Conservation (phyloP, 2,329 filamentous ascomycete species). For the Parascedosporium putredinis region DNA sequence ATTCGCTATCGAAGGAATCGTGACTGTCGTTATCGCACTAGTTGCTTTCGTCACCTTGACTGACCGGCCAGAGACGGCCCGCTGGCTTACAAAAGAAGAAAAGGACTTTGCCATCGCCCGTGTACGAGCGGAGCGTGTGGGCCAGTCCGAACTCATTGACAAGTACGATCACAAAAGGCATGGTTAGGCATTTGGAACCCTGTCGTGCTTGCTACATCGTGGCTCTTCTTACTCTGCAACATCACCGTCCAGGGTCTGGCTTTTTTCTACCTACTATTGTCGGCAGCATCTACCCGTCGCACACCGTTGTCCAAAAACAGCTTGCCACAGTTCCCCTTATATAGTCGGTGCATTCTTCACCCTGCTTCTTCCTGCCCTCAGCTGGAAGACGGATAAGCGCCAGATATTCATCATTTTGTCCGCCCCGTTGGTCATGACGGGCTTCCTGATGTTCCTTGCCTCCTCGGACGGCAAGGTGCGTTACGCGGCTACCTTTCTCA, state of each 20-base stretch:
- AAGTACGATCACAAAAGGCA: constrained; percentile 45
- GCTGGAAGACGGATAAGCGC: constrained; percentile 43
- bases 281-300: constrained; percentile 38
- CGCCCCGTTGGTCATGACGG: constrained; percentile 48
- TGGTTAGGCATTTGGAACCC: constrained; percentile 50
- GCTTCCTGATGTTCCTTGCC: constrained; percentile 56
- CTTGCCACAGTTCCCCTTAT: constrained; percentile 57
- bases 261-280: constrained; percentile 59
- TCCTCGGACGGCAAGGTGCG: constrained; percentile 32
- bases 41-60: constrained; percentile 55
- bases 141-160: constrained; percentile 49
- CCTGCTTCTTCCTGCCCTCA: constrained; percentile 44
- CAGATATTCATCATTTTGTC: constrained; percentile 44
- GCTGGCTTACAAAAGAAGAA: constrained; percentile 55
- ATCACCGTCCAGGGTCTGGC: constrained; percentile 57
- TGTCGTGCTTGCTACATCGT: constrained; percentile 40
- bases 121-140: constrained; percentile 56
- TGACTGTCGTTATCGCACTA: constrained; percentile 41
- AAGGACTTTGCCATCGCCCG: constrained; percentile 56
- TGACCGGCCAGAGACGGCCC: constrained; percentile 56
- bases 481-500: constrained; percentile 55
- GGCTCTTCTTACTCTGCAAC: constrained; percentile 55
- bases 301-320: constrained; percentile 53
- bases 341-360: constrained; percentile 52
- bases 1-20: constrained; percentile 59